Evolutionary conservation across 2,329 filamentous ascomycete species (phyloP).

Genomic region (Aspergillus fructus): DNA sequence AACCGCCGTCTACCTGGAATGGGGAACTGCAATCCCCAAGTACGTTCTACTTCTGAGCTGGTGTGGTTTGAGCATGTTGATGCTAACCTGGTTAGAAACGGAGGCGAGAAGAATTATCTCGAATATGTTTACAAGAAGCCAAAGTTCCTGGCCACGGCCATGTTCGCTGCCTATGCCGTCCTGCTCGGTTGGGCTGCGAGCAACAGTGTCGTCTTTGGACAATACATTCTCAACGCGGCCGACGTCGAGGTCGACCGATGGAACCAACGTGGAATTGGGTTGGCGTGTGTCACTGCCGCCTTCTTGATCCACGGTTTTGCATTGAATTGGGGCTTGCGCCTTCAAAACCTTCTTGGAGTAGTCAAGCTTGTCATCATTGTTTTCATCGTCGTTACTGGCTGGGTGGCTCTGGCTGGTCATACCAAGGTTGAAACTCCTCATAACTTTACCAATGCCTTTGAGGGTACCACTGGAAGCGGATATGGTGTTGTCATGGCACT

Average conservation of each 20-base stretch:
- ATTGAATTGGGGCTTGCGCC: slow-evolving; percentile 48
- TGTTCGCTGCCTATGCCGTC: slow-evolving; percentile 53
- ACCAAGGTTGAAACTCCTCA: slow-evolving; percentile 36
- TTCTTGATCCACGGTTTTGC: slow-evolving; percentile 50
- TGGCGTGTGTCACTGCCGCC: slow-evolving; percentile 48
- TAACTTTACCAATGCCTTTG: slow-evolving; percentile 41
- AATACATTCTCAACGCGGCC: slow-evolving; percentile 52
- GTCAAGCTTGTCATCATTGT: slow-evolving; percentile 52
- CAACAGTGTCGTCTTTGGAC: slow-evolving; percentile 54
- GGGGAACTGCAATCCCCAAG: slow-evolving; percentile 50
- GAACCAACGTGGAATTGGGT: slow-evolving; percentile 52
- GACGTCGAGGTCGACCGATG: slow-evolving; percentile 45
- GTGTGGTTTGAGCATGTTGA: not conserved
- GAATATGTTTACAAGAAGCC: slow-evolving; percentile 54
- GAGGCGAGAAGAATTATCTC: slow-evolving; percentile 56
- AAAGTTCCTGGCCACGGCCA: slow-evolving; percentile 53
- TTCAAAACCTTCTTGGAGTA: slow-evolving; percentile 51
- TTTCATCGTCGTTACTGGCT: slow-evolving; percentile 46
- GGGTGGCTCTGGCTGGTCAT: slow-evolving; percentile 41
- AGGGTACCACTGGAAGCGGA: slow-evolving; percentile 35
- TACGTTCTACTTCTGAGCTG: slow-evolving; percentile 20
- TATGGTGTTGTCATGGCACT: slow-evolving; percentile 59
- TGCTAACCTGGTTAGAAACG: slow-evolving; percentile 38
- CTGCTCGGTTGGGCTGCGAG: slow-evolving; percentile 53
- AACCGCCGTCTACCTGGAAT: slow-evolving; percentile 49